Conservation (phyloP, 2,329 filamentous ascomycete genomes). For the Truncatella angustata region DNA sequence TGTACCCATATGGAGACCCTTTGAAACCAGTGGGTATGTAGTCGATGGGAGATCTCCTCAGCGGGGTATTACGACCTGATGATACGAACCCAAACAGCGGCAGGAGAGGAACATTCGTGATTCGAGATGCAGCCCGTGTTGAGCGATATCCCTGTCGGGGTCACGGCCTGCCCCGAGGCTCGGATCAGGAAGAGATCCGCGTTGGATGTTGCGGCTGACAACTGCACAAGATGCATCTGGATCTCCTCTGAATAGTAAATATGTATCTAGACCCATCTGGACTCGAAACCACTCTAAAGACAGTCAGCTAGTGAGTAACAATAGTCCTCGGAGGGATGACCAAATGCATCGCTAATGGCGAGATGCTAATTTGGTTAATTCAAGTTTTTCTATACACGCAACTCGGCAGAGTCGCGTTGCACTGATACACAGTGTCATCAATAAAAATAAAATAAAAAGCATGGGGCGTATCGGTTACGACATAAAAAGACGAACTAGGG, state of each 20-base stretch:
- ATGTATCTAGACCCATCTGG: too few relatives aligned
- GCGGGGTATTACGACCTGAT: not conserved
- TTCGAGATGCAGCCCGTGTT: not conserved
- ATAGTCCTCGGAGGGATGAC: not conserved
- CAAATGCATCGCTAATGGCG: not conserved
- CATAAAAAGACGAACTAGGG: not conserved
- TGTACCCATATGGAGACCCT: too few relatives aligned
- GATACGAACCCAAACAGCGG: not conserved
- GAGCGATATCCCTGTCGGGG: not conserved
- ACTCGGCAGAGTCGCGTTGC: not conserved
- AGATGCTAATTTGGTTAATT: not conserved
- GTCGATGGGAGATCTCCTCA: too few relatives aligned
- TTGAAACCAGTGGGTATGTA: too few relatives aligned
- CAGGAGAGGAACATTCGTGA: not conserved
- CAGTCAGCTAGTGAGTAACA: too few relatives aligned
- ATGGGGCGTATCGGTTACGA: not conserved
- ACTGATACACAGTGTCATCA: not conserved
- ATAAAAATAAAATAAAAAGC: too few relatives aligned
- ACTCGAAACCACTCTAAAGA: too few relatives aligned
- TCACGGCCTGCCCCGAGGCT: not conserved
- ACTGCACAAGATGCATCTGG: not conserved
- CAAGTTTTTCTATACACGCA: not conserved
- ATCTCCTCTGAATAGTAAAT: too few relatives aligned
- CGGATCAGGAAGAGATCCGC: conserved; percentile 4
- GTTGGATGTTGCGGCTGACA: not conserved